A percentile compares a stretch with the other conserved stretches of the same genome.
Conservation (phyloP, 805 yeast genomes). For the Wickerhamiella siamensis region DNA sequence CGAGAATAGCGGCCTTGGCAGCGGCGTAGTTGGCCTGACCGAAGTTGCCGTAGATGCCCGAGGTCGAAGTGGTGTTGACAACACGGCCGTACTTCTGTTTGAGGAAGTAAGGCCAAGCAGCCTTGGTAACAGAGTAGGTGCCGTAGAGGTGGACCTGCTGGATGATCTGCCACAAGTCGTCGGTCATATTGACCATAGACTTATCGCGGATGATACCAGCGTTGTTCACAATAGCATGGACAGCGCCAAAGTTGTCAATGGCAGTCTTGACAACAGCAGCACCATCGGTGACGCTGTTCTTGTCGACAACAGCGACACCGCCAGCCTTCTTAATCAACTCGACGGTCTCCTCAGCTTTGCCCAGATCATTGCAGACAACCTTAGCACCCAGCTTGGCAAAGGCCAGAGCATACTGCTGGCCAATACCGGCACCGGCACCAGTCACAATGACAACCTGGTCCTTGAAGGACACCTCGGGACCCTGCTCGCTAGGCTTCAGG, state of each 20-base stretch:
- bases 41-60: constrained; percentile 94
- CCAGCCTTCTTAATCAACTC: constrained; percentile 59
- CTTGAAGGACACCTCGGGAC: constrained; percentile 45
- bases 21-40: constrained; percentile 95
- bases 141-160: constrained; percentile 71
- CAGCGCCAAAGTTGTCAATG: constrained; percentile 58
- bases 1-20: constrained; percentile 80
- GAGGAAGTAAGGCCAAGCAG: constrained; percentile 83
- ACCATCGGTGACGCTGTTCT: constrained; percentile 72
- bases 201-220: constrained; percentile 91
- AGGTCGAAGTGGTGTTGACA: constrained; percentile 83
- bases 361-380: constrained; percentile 84
- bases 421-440: constrained; percentile 92
- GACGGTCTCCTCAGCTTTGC: constrained; percentile 58
- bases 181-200: constrained; percentile 73
- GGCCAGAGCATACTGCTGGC: constrained; percentile 73
- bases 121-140: constrained; percentile 64
- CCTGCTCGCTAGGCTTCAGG: constrained; percentile 43
- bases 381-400: constrained; percentile 88
- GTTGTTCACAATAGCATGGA: constrained; percentile 77
- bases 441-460: constrained; percentile 83
- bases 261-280: constrained; percentile 66
- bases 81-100: constrained; percentile 71
- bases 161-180: constrained; percentile 70
- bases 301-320: constrained; percentile 70